Conservation (phyloP, 2,329 filamentous ascomycete genomes). For the Didymella lethalis region DNA sequence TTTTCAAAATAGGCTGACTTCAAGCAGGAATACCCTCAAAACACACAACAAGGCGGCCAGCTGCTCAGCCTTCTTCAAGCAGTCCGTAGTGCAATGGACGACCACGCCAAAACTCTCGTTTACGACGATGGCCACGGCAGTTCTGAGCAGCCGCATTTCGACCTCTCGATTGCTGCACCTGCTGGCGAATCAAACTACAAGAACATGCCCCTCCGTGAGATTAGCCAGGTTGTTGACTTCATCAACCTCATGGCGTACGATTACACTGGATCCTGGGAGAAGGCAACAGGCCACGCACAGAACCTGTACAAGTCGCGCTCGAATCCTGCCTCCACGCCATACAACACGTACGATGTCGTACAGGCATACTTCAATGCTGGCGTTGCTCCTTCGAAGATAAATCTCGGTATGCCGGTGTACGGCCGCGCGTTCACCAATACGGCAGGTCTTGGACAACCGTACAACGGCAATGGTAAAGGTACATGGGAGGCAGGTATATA, state of each 20-base stretch:
- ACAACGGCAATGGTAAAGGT: slow-evolving; percentile 76
- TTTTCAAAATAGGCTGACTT: background rate
- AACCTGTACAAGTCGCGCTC: slow-evolving; percentile 71
- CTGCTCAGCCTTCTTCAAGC: slow-evolving; percentile 52
- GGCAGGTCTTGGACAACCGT: slow-evolving; percentile 74
- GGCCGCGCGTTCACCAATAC: slow-evolving; percentile 85
- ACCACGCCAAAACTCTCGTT: slow-evolving; percentile 49
- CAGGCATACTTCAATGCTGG: slow-evolving; percentile 69
- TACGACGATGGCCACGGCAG: slow-evolving; percentile 20
- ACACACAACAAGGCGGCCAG: slow-evolving; percentile 51
- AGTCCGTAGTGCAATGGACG: slow-evolving; percentile 50
- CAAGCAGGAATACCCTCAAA: slow-evolving; percentile 55
- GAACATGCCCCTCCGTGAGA: slow-evolving; percentile 52
- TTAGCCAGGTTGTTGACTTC: slow-evolving; percentile 57
- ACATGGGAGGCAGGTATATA: slow-evolving; percentile 80
- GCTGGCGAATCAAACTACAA: slow-evolving; percentile 54
- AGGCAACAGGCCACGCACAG: slow-evolving; percentile 75
- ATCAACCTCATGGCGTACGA: slow-evolving; percentile 63
- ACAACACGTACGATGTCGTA: slow-evolving; percentile 76
- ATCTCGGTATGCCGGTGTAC: slow-evolving; percentile 91
- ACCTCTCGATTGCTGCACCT: slow-evolving; percentile 56
- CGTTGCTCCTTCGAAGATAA: slow-evolving; percentile 75
- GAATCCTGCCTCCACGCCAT: slow-evolving; percentile 74
- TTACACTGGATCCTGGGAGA: slow-evolving; percentile 80
- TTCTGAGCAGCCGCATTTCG: slow-evolving; percentile 50